phyloP scores from a whole-genome alignment of 1,284 basidiomycete species.

The Tilletia indica region DNA sequence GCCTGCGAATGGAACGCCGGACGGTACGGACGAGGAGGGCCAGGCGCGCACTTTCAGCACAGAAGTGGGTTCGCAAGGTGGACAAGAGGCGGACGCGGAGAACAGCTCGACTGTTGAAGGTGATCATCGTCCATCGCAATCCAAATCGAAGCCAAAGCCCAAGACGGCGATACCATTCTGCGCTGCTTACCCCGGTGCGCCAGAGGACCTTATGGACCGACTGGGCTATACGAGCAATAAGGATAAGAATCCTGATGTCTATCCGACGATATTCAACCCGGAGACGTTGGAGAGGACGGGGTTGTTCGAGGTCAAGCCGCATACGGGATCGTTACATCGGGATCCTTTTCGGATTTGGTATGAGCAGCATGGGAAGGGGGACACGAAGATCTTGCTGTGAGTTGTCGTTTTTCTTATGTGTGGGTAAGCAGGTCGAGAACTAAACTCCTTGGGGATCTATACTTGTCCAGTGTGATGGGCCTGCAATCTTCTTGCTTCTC shows the following conservation, averaged over 20 bases:
- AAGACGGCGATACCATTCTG: neutral
- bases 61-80: too few species aligned
- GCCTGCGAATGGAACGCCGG: too few species aligned
- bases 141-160: neutral
- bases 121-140: neutral
- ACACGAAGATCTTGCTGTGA: slow-evolving; percentile 15
- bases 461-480: slow-evolving; percentile 4
- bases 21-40: too few species aligned
- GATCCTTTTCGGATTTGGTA: slow-evolving; percentile 8
- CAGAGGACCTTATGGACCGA: slow-evolving; percentile 12
- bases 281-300: neutral
- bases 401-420: neutral
- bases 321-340: slow-evolving; percentile 4
- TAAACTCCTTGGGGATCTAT: neutral
- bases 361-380: slow-evolving; percentile 14
- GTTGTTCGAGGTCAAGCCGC: neutral
- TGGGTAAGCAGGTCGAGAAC: too few species aligned
- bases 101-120: too few species aligned
- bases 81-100: too few species aligned
- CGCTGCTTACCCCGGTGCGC: slow-evolving; percentile 1
- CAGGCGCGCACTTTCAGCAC: too few species aligned
- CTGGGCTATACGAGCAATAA: slow-evolving; percentile 9
- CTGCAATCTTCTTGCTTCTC: slow-evolving; percentile 15
- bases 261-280: neutral
- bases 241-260: neutral